Conservation (phyloP, 1,139 yeast genomes). For the Wickerhamomyces sp. region DNA sequence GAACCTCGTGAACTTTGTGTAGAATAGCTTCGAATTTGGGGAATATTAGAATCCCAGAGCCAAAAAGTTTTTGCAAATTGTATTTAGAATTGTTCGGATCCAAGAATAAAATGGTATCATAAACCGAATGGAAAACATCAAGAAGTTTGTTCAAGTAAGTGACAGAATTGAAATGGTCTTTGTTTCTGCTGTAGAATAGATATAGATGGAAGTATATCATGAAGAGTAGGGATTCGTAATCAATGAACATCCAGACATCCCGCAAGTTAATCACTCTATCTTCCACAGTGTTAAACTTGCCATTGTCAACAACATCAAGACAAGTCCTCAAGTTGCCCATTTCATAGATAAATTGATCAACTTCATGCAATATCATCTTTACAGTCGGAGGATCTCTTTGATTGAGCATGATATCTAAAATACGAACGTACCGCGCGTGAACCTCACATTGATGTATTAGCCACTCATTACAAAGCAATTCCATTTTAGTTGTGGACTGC, state of each 20-base stretch:
- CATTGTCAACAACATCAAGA: no score
- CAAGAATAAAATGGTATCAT: conserved; percentile 12
- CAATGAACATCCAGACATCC: conserved; percentile 14
- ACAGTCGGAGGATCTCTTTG: no score
- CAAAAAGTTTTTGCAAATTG: conserved; percentile 17
- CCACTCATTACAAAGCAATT: no score
- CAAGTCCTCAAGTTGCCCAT: no score
- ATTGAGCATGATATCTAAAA: no score
- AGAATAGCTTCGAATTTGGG: conserved; percentile 18
- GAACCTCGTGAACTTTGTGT: conserved; percentile 16
- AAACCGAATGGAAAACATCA: conserved; percentile 5
- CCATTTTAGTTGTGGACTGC: no score
- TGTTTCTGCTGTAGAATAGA: conserved; percentile 11
- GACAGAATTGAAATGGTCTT: conserved; percentile 10
- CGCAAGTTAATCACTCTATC: no score
- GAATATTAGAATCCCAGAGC: conserved; percentile 10
- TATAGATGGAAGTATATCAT: conserved; percentile 21
- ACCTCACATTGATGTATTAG: no score
- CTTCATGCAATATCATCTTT: no score
- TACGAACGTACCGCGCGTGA: no score
- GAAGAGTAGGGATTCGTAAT: conserved; percentile 11
- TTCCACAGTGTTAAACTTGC: no score
- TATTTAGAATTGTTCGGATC: conserved; percentile 9
- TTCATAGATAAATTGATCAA: no score
- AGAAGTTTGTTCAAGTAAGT: conserved; percentile 9